Evolutionary conservation across 495 filamentous ascomycete species (phyloP), one percentile per base, ranked within the genome.

Genomic region (Penicillium subrubescens): DNA sequence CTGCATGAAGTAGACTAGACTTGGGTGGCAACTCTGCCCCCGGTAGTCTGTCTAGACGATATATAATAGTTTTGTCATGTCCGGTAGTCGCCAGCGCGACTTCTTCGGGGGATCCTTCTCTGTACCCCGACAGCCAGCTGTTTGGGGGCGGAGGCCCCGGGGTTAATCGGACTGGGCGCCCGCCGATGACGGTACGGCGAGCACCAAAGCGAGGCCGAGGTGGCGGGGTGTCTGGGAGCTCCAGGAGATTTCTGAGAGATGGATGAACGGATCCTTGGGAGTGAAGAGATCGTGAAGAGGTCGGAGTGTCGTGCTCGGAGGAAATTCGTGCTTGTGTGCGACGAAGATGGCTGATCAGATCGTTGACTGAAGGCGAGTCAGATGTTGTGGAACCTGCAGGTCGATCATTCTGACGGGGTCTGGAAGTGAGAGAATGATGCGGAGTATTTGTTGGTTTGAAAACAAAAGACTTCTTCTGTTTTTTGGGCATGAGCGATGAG

Each of bases 121-220:
- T 54, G 39, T 75, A 69, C 12, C 60, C 63, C n/a, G 71, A 39
- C n/a, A 89, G 68, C 92, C 92, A 95, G 68, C 89, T 92, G 33
- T 79, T 81, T 2, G 92, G 92, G 21, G 90, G 81, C 10, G 90
- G 83, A 5, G 92, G 91, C 0, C 91, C 92, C 1, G 90, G 77
- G 0, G 86, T 84, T 17, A 80, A 72, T 61, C 86, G 82, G 62
- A 77, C 59, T 33, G 83, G 71, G 67, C 75, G 74, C 75, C 79
- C 59, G 27, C 71, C 72, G 34, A 79, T 69, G 69, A 71, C 76
- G 34, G 71, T 61, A 50, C 77, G 70, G 31, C 82, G 76, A 57
- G 72, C 69, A 58, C 81, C 82, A 25, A 82, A 80, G 50, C 89
- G 87, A 35, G 90, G 89, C 17, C 77, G 77, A 8, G 89, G 90